Evolutionary conservation across 1,284 basidiomycete species (phyloP).

Genomic region (Austropuccinia psidii): DNA sequence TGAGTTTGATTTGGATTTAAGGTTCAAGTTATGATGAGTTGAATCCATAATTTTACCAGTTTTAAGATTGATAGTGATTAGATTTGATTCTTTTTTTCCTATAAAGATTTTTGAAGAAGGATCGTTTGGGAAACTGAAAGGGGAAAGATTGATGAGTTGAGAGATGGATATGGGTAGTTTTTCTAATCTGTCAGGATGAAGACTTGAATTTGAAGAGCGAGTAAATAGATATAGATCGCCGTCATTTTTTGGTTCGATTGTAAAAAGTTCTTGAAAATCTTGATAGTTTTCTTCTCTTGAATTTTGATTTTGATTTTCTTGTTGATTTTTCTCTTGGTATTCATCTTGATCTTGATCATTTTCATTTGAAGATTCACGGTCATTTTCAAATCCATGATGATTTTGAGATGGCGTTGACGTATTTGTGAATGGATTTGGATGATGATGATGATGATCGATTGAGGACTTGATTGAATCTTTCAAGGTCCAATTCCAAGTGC

Average conservation of each 20-base stretch:
- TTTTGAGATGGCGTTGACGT: conserved; percentile 48
- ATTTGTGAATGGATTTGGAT: conserved; percentile 39
- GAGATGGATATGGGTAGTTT: conserved; percentile 76
- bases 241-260: conserved; percentile 74
- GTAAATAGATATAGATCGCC: conserved; percentile 78
- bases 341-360: conserved; percentile 14
- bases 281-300: conserved; percentile 53
- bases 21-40: conserved; percentile 9
- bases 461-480: too few species aligned
- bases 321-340: too few species aligned
- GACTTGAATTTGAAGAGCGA: conserved; percentile 50
- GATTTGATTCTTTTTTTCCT: conserved; percentile 71
- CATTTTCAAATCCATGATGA: conserved; percentile 38
- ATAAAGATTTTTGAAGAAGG: conserved; percentile 70
- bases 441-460: conserved; percentile 52
- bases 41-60: conserved; percentile 69
- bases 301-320: conserved; percentile 50
- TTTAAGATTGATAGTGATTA: conserved; percentile 70
- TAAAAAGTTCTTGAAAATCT: conserved; percentile 64
- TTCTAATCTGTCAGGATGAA: conserved; percentile 57
- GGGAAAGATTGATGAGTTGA: conserved; percentile 76
- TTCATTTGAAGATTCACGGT: conserved; percentile 23
- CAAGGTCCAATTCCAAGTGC: conserved; percentile 71
- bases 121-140: conserved; percentile 66
- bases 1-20: background rate